Evolutionary conservation across 768 basidiomycete species (phyloP), one percentile per base, ranked within the genome.

Genomic region (Lentinula sp.): DNA sequence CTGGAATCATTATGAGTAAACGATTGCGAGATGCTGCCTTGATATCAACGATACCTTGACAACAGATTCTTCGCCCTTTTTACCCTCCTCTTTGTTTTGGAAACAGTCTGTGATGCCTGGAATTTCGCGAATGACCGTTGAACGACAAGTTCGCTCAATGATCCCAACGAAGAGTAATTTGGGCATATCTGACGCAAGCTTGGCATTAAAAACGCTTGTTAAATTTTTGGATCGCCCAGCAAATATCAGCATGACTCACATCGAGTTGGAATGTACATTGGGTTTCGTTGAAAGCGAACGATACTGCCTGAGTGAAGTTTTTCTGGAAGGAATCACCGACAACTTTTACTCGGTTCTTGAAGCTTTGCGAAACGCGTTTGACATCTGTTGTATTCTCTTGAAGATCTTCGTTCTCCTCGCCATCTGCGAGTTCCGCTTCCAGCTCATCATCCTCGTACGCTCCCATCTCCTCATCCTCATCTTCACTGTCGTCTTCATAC

Each of bases 131-230:
- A 99, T 79, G 65, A 98, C 79, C 2, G 93, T 90, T 57, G 84
- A 85, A 49, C 86, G 80, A 73, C 95, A 98, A 10, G 88, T 85
- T 58, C 88, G 82, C 71, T 98, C 97, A 60, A 98, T 82, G 63
- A 99, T 86, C 51, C 95, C 96, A 52, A 98, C 93, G 46, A 99
- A 81, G 20, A 99, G 79, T 37, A 99, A 80, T 73, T 98, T 98
- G 10, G 95, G 95, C 71, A 94, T 88, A 67, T 91, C 86, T 48
- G 90, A 83, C 10, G 83, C 78, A 76, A 98, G 95, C 94, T 98
- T 98, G 63, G n/a, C 63, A 18, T 61, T 55, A 53, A 52, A 23
- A 16, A 12, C 32, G 1, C 12, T 41, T 41, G 18, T 52, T 33
- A 5, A 52, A 16, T 33, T 43, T 28, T 28, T 16, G 2, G 37